Percentiles rank a stretch among this genome's conserved stretches.
Evolutionary conservation across 2,329 filamentous ascomycete species (phyloP).

Genomic region (Botrytis tulipae): DNA sequence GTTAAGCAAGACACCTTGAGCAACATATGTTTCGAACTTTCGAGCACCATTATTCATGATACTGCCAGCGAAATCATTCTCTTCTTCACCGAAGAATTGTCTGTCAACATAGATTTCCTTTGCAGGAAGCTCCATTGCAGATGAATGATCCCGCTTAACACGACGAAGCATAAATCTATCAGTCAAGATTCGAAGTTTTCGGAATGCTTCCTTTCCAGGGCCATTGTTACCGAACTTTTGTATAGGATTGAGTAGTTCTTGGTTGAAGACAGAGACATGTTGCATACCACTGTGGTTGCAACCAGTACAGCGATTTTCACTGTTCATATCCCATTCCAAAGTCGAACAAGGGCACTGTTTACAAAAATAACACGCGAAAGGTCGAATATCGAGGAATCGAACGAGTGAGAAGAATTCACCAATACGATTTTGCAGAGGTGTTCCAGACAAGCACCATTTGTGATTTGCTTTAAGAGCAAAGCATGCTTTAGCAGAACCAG

Average conservation of each 20-base stretch:
- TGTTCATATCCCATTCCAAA: conserved; percentile 79
- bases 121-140: conserved; percentile 92
- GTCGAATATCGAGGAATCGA: conserved; percentile 82
- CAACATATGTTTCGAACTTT: conserved; percentile 93
- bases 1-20: conserved; percentile 89
- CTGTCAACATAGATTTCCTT: conserved; percentile 91
- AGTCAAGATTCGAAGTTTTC: conserved; percentile 83
- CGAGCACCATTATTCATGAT: conserved; percentile 92
- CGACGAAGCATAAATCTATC: conserved; percentile 94
- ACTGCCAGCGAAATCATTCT: conserved; percentile 90
- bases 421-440: conserved; percentile 93
- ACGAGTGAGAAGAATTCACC: conserved; percentile 95
- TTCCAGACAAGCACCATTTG: conserved; percentile 95
- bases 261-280: conserved; percentile 82
- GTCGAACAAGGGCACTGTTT: conserved; percentile 78
- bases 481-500: conserved; percentile 90
- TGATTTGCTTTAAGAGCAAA: conserved; percentile 85
- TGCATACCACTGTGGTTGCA: conserved; percentile 60
- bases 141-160: conserved; percentile 88
- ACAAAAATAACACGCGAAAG: conserved; percentile 93
- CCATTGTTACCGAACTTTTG: conserved; percentile 59
- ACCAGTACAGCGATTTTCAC: conserved; percentile 65
- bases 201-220: conserved; percentile 67
- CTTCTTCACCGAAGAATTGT: conserved; percentile 94
- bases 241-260: conserved; percentile 87